These are phyloP conservation scores for Talaromyces sp. DNA, from an alignment of 2,329 filamentous ascomycete genomes.

Conservation along the genomic window DNA sequence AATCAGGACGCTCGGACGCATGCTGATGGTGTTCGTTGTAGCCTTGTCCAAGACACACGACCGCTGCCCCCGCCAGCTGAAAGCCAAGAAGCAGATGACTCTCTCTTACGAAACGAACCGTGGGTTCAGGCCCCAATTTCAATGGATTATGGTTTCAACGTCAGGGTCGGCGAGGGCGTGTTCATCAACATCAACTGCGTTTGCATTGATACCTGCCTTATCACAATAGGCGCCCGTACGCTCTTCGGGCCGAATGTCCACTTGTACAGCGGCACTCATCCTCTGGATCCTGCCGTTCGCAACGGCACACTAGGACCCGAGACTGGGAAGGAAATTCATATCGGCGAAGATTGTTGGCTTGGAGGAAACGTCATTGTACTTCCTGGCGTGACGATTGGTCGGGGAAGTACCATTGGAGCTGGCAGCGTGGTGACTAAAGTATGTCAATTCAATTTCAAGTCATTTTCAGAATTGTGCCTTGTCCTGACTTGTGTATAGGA, in stretches of 20 bases:
- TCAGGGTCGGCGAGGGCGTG: constrained; percentile 65
- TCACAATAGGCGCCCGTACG: constrained; percentile 72
- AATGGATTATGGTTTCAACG: constrained; percentile 74
- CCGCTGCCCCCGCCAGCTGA: constrained; percentile 59
- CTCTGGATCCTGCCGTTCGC: constrained; percentile 68
- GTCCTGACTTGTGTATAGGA: constrained; percentile 24
- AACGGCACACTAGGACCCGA: constrained; percentile 75
- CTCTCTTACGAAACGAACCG: constrained; percentile 60
- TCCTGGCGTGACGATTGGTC: constrained; percentile 73
- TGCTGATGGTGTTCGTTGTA: constrained; percentile 31
- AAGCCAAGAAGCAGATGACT: constrained; percentile 62
- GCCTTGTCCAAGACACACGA: constrained; percentile 59
- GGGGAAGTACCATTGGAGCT: constrained; percentile 70
- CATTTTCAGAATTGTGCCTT: not conserved
- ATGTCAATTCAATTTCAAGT: constrained; percentile 6
- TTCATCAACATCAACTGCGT: constrained; percentile 73
- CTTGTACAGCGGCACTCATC: constrained; percentile 72
- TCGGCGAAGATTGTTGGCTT: constrained; percentile 80
- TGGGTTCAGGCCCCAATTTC: constrained; percentile 68
- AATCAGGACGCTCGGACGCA: not conserved
- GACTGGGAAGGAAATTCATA: constrained; percentile 64
- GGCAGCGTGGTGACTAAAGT: constrained; percentile 78
- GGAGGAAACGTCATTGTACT: constrained; percentile 68
- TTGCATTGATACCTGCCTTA: constrained; percentile 71
- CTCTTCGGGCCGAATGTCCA: constrained; percentile 74